Evolutionary conservation across 75 land plant species (phyloP).

Genomic region (Larix kaempferi): DNA sequence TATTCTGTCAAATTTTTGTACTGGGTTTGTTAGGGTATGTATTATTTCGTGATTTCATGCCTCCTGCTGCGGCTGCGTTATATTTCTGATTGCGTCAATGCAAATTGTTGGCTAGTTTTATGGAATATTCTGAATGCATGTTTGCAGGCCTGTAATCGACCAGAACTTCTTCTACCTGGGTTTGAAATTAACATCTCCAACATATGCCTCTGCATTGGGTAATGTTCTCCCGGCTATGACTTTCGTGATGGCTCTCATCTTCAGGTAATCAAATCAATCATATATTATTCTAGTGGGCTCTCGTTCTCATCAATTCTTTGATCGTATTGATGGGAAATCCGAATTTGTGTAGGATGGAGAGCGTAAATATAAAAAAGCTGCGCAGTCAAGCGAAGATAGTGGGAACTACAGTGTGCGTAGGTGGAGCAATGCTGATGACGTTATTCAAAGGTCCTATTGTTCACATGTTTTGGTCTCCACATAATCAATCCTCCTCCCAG

Average conservation of each 20-base stretch:
- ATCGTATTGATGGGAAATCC: too few relatives aligned
- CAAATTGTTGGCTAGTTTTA: too few relatives aligned
- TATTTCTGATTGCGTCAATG: too few relatives aligned
- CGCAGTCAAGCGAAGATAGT: constrained; percentile 39
- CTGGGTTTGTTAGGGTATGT: constrained; percentile 44
- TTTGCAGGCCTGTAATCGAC: constrained; percentile 24
- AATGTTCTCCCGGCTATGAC: constrained; percentile 38
- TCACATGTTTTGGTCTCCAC: constrained; percentile 9
- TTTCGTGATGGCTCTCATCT: constrained; percentile 27
- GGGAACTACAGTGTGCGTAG: constrained; percentile 27
- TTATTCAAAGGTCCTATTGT: constrained; percentile 49
- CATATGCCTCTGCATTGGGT: constrained; percentile 33
- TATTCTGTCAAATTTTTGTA: constrained; percentile 32
- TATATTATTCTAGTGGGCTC: too few relatives aligned
- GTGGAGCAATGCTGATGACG: constrained; percentile 59
- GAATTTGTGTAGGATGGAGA: constrained; percentile 21
- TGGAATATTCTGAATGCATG: neutral
- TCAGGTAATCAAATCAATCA: constrained; percentile 12
- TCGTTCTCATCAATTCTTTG: too few relatives aligned
- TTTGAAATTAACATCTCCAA: constrained; percentile 37
- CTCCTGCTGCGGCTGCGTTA: too few relatives aligned
- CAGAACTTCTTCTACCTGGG: constrained; percentile 41
- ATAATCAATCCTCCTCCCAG: neutral
- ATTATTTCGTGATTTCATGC: neutral
- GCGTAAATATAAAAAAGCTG: constrained; percentile 16